A percentile compares a stretch with the other conserved stretches of the same genome.
Evolutionary conservation across 73 alveolate genomes (phyloP).

Genomic region (Paramecium bursaria): DNA sequence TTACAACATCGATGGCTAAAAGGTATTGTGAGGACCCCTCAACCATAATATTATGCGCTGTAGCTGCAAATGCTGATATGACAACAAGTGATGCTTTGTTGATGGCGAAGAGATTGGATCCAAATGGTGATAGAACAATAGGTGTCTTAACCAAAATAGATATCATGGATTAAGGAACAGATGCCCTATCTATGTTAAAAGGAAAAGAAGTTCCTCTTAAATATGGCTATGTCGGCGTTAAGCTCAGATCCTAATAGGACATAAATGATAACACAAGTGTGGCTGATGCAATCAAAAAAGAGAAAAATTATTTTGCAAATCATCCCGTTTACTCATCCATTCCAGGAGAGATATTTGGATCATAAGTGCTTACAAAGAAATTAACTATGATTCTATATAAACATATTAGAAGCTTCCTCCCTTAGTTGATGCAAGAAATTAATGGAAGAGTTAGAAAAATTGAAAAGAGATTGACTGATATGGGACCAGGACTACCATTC

Average conservation of each 20-base stretch:
- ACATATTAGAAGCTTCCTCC: conserved; percentile 64
- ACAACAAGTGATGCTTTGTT: conserved; percentile 81
- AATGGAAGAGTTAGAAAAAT: conserved; percentile 71
- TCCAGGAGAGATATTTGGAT: conserved; percentile 77
- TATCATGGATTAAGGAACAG: conserved; percentile 84
- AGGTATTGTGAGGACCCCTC: conserved; percentile 86
- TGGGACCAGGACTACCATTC: conserved; percentile 75
- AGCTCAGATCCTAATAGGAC: conserved; percentile 80
- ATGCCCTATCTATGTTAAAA: conserved; percentile 77
- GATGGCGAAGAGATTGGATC: conserved; percentile 78
- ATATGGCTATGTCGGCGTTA: conserved; percentile 86
- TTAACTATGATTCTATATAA: conserved; percentile 71
- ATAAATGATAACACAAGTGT: conserved; percentile 75
- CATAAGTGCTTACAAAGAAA: conserved; percentile 72
- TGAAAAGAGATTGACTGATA: conserved; percentile 62
- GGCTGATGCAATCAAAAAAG: conserved; percentile 76
- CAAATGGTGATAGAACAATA: conserved; percentile 77
- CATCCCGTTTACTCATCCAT: conserved; percentile 81
- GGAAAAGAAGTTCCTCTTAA: conserved; percentile 83
- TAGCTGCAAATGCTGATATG: conserved; percentile 84
- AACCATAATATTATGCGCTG: conserved; percentile 86
- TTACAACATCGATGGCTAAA: conserved; percentile 93
- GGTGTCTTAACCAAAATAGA: conserved; percentile 84
- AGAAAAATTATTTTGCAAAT: conserved; percentile 73
- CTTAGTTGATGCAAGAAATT: conserved; percentile 74